A percentile compares a stretch with the other conserved stretches of the same genome.
Conservation (phyloP, 1,284 basidiomycete genomes). For the Pseudozyma thailandica region DNA sequence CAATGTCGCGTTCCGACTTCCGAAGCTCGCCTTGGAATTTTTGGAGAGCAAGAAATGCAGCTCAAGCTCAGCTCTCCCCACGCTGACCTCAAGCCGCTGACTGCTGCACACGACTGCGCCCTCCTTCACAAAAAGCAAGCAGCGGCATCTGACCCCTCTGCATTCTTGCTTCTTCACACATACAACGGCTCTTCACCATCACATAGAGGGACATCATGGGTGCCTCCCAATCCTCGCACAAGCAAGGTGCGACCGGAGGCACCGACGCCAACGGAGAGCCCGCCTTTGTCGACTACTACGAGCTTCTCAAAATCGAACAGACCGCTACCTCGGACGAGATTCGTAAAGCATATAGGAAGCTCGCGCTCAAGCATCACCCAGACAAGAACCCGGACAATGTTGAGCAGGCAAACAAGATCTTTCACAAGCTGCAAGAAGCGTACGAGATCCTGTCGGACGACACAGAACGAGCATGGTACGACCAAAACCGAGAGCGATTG, state of each 20-base stretch:
- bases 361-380: conserved; percentile 69
- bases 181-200: not conserved
- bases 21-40: conserved; percentile 22
- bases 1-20: conserved; percentile 14
- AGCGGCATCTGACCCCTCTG: not conserved
- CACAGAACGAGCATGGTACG: conserved; percentile 93
- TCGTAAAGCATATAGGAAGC: conserved; percentile 64
- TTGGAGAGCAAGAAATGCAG: conserved; percentile 6
- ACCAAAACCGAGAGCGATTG: conserved; percentile 86
- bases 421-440: conserved; percentile 89
- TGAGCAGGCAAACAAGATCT: conserved; percentile 86
- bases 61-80: not conserved
- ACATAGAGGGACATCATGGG: conserved; percentile 17
- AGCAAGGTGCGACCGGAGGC: conserved; percentile 34
- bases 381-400: conserved; percentile 73
- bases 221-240: conserved; percentile 51
- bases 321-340: conserved; percentile 63
- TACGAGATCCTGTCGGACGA: conserved; percentile 77
- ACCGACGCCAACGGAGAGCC: conserved; percentile 37
- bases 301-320: conserved; percentile 61
- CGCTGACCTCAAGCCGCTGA: no score
- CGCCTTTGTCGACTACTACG: conserved; percentile 64
- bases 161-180: not conserved
- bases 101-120: conserved; percentile 15
- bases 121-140: not conserved